phyloP scores from a whole-genome alignment of 169 alveolate species.

The Eimeria sp. region DNA sequence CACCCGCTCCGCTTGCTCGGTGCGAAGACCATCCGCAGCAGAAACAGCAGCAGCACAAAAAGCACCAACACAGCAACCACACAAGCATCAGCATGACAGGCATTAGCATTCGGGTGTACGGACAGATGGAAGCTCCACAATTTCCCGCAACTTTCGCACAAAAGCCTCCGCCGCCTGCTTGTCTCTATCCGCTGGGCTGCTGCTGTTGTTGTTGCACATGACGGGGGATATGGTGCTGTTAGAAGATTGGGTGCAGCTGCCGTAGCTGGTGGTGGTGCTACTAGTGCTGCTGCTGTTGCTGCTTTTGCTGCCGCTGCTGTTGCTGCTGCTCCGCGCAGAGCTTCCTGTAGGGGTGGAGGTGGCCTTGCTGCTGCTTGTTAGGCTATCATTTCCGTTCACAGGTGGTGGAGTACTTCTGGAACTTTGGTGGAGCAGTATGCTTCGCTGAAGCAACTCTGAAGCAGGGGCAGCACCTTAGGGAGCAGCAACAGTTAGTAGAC shows the following conservation, averaged over 20 bases:
- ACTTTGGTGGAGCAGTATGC: constrained; percentile 24
- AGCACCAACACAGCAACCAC: background rate
- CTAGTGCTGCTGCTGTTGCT: background rate
- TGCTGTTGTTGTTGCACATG: background rate
- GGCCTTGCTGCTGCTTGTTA: background rate
- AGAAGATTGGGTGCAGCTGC: background rate
- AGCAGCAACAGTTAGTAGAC: background rate
- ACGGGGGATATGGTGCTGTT: background rate
- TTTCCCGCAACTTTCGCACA: constrained; percentile 10
- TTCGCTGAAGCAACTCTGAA: constrained; percentile 32
- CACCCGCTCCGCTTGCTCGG: background rate
- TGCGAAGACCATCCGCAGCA: background rate
- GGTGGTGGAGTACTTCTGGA: constrained; percentile 24
- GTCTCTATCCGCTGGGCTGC: constrained; percentile 50
- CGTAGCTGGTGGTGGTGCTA: background rate
- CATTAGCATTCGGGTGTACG: constrained; percentile 16
- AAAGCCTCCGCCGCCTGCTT: constrained; percentile 44
- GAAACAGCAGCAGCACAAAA: background rate
- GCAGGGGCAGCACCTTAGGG: background rate
- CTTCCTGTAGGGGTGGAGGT: background rate
- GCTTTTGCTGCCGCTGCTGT: constrained; percentile 11
- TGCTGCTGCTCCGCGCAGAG: background rate
- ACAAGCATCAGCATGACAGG: background rate
- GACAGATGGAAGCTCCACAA: constrained; percentile 40
- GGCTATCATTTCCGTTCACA: background rate